Evolutionary conservation across 2,329 filamentous ascomycete species (phyloP), one percentile per base, ranked within the genome.

Genomic region (Orbilia javanica): DNA sequence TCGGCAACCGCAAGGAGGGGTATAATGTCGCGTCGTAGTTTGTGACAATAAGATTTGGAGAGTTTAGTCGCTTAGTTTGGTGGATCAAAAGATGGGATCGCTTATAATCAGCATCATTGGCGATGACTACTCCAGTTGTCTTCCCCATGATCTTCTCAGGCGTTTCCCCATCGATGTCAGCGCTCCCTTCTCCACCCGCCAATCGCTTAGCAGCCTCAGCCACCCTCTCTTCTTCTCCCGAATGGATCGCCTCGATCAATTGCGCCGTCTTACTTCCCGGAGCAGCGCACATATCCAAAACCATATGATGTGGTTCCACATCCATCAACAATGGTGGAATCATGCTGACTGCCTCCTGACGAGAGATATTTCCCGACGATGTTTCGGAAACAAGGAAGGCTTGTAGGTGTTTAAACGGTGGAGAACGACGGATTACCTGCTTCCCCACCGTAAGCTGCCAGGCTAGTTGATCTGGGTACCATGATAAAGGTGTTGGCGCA

Each of bases 381-480:
- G 96, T 97, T 87, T 99, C 96, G 65, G 95, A 96, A 62, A 99
- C 96, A 63, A 99, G 88, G 86, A 97, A 99, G 84, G 96, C 97
- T 84, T 99, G 96, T 85, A 99, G 98, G 29, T 93, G 92, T 62
- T 94, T 91, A 84, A 99, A 99, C 1, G 96, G 96, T 39, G 93
- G 90, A 84, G 97, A 97, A 83, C 94, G 94, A 82, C 96, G 92
- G 79, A 99, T 89, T 80, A 98, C 91, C 83, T 97, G 94, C 88
- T 98, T 99, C 79, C 96, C 93, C 4, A 95, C 98, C 53, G 94
- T 97, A 94, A 98, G 98, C 85, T 91, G 94, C 92, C 96, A 99
- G 62, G 96, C 96, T 79, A 99, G 90, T 83, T 93, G 90, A 83
- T 98, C 94, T 48, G 96, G 96, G 84, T 97, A 99, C 93, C 95